Conservation (phyloP, 495 filamentous ascomycete species). For the Daldinia loculata region DNA sequence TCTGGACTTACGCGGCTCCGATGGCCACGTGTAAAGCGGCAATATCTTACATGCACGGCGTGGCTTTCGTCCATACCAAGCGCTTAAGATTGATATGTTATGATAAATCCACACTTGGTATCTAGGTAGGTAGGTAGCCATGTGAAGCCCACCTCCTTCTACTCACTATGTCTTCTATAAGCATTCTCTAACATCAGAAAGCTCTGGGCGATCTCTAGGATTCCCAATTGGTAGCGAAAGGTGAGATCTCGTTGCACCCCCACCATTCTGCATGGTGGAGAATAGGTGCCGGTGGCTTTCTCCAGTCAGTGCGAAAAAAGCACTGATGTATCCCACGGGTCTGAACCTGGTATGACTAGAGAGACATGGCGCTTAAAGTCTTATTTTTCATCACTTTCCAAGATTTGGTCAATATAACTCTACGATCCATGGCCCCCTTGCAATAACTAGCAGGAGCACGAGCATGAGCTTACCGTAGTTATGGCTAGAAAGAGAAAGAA, state of each 20-base stretch:
- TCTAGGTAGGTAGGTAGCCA: not conserved
- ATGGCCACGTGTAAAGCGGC: constrained; percentile 27
- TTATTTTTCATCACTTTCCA: not conserved
- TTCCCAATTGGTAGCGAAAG: not conserved
- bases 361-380: not conserved
- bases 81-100: not conserved
- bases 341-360: not conserved
- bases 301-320: not conserved
- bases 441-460: not conserved
- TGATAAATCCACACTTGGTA: not conserved
- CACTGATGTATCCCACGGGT: not conserved
- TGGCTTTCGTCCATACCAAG: not conserved
- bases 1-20: constrained; percentile 1
- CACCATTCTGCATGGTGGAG: not conserved
- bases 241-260: not conserved
- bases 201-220: not conserved
- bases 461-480: not conserved
- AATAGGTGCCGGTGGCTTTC: not conserved
- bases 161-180: not conserved
- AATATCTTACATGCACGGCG: constrained; percentile 16
- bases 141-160: not conserved
- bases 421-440: not conserved
- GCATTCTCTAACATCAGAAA: not conserved
- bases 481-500: not conserved
- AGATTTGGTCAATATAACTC: not conserved